Conservation (phyloP, 768 basidiomycete genomes). For the Mrakia frigida region DNA sequence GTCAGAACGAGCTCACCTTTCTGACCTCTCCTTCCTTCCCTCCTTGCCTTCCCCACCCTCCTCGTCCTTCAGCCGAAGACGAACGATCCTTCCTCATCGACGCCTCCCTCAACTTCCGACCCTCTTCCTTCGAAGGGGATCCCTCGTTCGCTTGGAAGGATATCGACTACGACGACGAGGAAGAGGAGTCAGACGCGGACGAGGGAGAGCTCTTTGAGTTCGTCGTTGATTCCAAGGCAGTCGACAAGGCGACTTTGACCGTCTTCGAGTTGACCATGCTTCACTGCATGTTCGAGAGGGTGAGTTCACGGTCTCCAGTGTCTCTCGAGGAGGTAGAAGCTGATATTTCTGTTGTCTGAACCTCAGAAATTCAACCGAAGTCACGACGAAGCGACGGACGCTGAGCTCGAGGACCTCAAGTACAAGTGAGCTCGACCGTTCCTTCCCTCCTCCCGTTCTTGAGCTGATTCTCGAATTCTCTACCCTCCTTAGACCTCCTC, state of each 20-base stretch:
- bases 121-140: constrained; percentile 38
- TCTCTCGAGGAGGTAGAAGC: background rate
- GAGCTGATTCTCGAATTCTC: background rate
- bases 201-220: constrained; percentile 92
- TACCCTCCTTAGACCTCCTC: background rate
- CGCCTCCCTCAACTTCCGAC: constrained; percentile 79
- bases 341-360: background rate
- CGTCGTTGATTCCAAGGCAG: constrained; percentile 55
- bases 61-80: constrained; percentile 65
- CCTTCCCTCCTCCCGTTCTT: background rate
- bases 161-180: constrained; percentile 25
- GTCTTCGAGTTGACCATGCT: constrained; percentile 94
- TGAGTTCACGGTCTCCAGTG: constrained; percentile 32
- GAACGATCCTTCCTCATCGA: constrained; percentile 88
- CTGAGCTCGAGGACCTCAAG: constrained; percentile 70
- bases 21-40: background rate
- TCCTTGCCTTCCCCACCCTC: constrained; percentile 16
- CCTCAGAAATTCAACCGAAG: constrained; percentile 67
- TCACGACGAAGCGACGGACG: constrained; percentile 63
- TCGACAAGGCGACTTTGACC: constrained; percentile 67
- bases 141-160: constrained; percentile 32
- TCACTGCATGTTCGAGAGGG: constrained; percentile 83
- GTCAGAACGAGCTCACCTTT: background rate
- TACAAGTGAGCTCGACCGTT: constrained; percentile 37
- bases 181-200: constrained; percentile 55